Evolutionary conservation across 2,329 filamentous ascomycete genomes (phyloP).

Genomic region (Bipolaris bicolor): DNA sequence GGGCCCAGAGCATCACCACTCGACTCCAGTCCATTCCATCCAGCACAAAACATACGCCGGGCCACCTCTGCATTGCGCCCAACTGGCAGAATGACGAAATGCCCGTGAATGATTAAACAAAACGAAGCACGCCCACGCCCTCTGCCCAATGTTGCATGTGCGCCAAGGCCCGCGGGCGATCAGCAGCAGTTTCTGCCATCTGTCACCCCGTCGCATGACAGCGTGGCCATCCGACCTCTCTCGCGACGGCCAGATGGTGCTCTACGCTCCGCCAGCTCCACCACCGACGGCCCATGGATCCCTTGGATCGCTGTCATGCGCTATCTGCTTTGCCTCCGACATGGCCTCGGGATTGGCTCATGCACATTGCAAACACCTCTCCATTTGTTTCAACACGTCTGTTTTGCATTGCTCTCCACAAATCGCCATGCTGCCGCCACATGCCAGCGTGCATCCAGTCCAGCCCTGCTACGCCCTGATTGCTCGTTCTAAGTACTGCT

Average conservation of each 20-base stretch:
- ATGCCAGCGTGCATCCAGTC: too few species aligned
- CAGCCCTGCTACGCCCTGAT: too few species aligned
- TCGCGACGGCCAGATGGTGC: neutral
- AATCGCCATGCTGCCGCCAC: neutral
- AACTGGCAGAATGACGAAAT: too few species aligned
- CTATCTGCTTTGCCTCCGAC: neutral
- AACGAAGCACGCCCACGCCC: too few species aligned
- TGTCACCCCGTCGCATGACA: neutral
- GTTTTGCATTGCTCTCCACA: conserved; percentile 17
- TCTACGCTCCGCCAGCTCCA: neutral
- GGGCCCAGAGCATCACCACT: too few species aligned
- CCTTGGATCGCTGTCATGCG: neutral
- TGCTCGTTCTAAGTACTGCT: too few species aligned
- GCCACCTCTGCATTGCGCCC: too few species aligned
- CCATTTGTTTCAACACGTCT: conserved; percentile 6
- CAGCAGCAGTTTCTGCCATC: conserved; percentile 17
- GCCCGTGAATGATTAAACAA: too few species aligned
- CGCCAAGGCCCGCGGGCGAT: conserved; percentile 7
- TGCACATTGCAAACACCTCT: neutral
- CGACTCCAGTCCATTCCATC: too few species aligned
- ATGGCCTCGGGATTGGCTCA: neutral
- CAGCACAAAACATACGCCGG: too few species aligned
- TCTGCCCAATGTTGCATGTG: too few species aligned
- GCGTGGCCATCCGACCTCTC: neutral
- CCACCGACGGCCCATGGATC: neutral